A percentile compares a stretch with the other conserved stretches of the same genome.
phyloP scores from a whole-genome alignment of 768 basidiomycete genomes.

The Boletus pseudo-olivaceus region DNA sequence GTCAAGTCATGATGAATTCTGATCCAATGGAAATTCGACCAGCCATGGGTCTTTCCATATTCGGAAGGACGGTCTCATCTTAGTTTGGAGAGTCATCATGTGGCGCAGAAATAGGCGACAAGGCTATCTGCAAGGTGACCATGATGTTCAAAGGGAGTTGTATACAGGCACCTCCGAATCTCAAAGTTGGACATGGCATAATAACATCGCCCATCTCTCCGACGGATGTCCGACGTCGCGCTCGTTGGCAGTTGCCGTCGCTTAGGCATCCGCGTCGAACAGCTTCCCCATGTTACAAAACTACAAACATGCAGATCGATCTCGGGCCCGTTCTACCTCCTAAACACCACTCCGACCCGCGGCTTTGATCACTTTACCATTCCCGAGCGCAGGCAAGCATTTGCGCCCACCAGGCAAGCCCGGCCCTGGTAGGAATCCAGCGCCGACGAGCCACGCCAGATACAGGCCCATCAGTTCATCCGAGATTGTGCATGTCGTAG shows the following conservation, averaged over 20 bases:
- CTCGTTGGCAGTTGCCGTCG: neutral
- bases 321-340: neutral
- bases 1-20: neutral
- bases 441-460: slow-evolving; percentile 86
- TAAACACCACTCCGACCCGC: slow-evolving; percentile 65
- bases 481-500: slow-evolving; percentile 58
- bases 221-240: neutral
- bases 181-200: too few relatives aligned
- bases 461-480: slow-evolving; percentile 80
- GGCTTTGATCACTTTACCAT: slow-evolving; percentile 47
- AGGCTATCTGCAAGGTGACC: too few relatives aligned
- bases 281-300: neutral
- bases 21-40: too few relatives aligned
- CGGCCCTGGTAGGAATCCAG: slow-evolving; percentile 72
- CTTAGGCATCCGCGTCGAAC: neutral
- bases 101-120: too few relatives aligned
- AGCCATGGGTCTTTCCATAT: neutral
- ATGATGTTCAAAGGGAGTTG: too few relatives aligned
- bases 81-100: too few relatives aligned
- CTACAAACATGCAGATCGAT: neutral
- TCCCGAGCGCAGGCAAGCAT: slow-evolving; percentile 45
- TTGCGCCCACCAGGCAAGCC: slow-evolving; percentile 36
- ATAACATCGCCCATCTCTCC: neutral
- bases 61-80: neutral
- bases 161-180: too few relatives aligned